phyloP scores from a whole-genome alignment of 495 filamentous ascomycete genomes.

The Xylaria grammica region DNA sequence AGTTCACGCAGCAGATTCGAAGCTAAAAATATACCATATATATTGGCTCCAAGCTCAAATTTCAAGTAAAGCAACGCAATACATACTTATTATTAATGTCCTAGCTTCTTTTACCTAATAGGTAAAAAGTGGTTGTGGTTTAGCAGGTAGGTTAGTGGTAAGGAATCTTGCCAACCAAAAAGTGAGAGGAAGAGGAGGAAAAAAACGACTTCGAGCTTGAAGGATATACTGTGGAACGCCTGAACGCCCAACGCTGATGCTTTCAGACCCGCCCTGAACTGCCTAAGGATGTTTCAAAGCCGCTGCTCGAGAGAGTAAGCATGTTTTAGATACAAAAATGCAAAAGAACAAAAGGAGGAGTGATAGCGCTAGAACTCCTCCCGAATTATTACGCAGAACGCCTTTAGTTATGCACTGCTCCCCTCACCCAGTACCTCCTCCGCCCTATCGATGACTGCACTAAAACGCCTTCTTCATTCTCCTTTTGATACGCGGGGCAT shows the following conservation, averaged over 20 bases:
- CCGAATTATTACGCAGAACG: conserved; percentile 3
- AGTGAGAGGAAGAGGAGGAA: too few relatives aligned
- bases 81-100: background rate
- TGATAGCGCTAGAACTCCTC: background rate
- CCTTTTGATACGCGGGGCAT: too few relatives aligned
- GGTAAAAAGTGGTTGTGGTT: too few relatives aligned
- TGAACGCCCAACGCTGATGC: conserved; percentile 26
- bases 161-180: conserved; percentile 6
- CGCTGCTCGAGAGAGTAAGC: conserved; percentile 9
- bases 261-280: background rate
- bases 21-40: background rate
- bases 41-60: background rate
- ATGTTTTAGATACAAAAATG: background rate
- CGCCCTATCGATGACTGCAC: background rate
- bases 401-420: conserved; percentile 18
- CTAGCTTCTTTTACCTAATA: background rate
- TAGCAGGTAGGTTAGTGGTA: background rate
- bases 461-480: background rate
- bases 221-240: too few relatives aligned
- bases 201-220: too few relatives aligned
- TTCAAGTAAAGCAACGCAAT: background rate
- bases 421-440: background rate
- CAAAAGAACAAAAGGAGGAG: background rate
- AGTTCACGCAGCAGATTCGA: background rate
- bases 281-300: conserved; percentile 4